These are phyloP conservation scores for Suillus placidus DNA, from an alignment of 768 basidiomycete species.

Conservation along the genomic window DNA sequence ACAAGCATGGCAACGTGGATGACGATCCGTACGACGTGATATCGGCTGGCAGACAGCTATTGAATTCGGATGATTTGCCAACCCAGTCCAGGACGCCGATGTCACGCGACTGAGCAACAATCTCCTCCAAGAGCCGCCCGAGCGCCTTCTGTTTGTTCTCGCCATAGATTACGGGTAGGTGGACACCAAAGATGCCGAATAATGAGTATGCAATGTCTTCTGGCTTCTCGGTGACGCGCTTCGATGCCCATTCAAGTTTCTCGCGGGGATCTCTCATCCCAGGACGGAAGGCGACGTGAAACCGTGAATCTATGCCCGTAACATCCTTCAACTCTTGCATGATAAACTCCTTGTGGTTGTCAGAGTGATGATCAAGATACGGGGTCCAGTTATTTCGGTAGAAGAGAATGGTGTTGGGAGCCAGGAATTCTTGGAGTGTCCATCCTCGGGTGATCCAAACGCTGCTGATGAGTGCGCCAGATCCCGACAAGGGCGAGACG, in stretches of 20 bases:
- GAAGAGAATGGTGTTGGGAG: conserved; percentile 16
- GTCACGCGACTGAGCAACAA: not conserved
- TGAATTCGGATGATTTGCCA: not conserved
- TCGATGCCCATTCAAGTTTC: not conserved
- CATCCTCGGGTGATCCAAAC: not conserved
- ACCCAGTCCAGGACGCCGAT: not conserved
- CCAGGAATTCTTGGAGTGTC: conserved; percentile 4
- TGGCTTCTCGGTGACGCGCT: not conserved
- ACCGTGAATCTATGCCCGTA: not conserved
- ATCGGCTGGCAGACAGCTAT: not conserved
- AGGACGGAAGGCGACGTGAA: not conserved
- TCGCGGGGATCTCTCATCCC: not conserved
- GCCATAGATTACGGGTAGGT: not conserved
- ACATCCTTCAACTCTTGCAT: not conserved
- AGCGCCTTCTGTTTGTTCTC: not conserved
- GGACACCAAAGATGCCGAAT: not conserved
- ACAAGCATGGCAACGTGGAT: not conserved
- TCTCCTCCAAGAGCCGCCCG: not conserved
- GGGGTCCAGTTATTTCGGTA: conserved; percentile 28
- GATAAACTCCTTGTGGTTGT: not conserved
- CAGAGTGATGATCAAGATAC: not conserved
- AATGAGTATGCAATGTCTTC: not conserved
- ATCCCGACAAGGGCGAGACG: not conserved
- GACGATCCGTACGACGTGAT: conserved; percentile 13
- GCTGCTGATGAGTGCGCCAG: not conserved